A percentile compares a stretch with the other conserved stretches of the same genome.
Conservation (phyloP, 1,139 yeast genomes). For the Candida buenavistaensis region DNA sequence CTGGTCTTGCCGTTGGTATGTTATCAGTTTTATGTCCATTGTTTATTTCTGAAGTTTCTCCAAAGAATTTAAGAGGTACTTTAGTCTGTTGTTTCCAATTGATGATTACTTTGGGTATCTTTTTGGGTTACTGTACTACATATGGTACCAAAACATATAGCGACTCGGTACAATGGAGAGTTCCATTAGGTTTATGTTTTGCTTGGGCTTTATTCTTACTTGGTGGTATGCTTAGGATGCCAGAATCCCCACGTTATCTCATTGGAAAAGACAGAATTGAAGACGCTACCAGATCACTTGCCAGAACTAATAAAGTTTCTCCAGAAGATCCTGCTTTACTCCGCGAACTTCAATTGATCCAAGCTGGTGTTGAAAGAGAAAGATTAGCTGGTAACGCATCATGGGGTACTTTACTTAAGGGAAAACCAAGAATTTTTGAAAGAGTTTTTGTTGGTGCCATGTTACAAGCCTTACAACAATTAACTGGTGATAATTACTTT, state of each 20-base stretch:
- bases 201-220: constrained; percentile 56
- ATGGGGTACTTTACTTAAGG: constrained; percentile 65
- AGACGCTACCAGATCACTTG: constrained; percentile 52
- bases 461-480: constrained; percentile 71
- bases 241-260: constrained; percentile 63
- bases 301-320: constrained; percentile 63
- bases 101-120: constrained; percentile 67
- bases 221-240: constrained; percentile 56
- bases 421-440: constrained; percentile 65
- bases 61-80: constrained; percentile 69
- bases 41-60: constrained; percentile 72
- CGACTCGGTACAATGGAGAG: constrained; percentile 62
- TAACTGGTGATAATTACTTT: constrained; percentile 79
- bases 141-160: constrained; percentile 57
- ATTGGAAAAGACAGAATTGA: constrained; percentile 38
- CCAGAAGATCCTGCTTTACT: constrained; percentile 58
- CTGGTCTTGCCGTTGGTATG: constrained; percentile 73
- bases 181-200: constrained; percentile 62
- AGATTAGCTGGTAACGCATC: constrained; percentile 63
- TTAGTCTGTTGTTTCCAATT: constrained; percentile 70
- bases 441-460: constrained; percentile 66
- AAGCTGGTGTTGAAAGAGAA: constrained; percentile 65
- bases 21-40: constrained; percentile 66
- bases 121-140: constrained; percentile 66
- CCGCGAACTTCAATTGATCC: constrained; percentile 59